Evolutionary conservation across 768 basidiomycete species (phyloP), one percentile per base, ranked within the genome.

Genomic region (Mycena metata): DNA sequence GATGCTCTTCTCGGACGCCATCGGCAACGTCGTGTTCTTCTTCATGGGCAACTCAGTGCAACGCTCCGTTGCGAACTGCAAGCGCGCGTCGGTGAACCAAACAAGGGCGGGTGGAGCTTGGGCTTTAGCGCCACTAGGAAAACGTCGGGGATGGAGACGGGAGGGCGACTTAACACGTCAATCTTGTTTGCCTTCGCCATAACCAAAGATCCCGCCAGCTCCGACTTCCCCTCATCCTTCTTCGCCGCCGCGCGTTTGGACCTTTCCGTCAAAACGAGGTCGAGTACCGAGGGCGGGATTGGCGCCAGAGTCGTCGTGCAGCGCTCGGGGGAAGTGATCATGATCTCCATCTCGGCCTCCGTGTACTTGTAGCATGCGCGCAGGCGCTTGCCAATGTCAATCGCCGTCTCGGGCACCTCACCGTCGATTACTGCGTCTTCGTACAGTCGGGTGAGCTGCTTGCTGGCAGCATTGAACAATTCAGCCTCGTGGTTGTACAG

Each of bases 31-130:
- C 0, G 10, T 9, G 7, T 39, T 41, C 17, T 51, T 50, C 50
- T 51, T 61, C 15, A 19, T 51, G 7, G 60, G 60, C 1, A 61
- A 19, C 2, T 61, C 47, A 9, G 13, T 13, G 1, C 49, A 39
- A 36, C 42, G 24, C 19, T 61, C 60, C 9, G 16, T 23, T 1
- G 49, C 49, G 35, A 36, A 61, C 6, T 39, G 47, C 1, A 42
- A 39, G 13, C 49, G 60, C 9, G 16, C n/a, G 36, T 61, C 60
- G 3, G 60, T 61, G 49, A 61, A 61, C 60, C 60, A 61, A 17
- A 61, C 41, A 21, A 61, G 21, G 60, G 36, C 11, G 49, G 49
- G 49, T 49, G 46, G 10, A 41, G 49, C 12, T 39, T 21, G 46
- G 23, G 23, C 10, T 23, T 41, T 1, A 60, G 36, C 5, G 56